Conservation (phyloP, 305 asterid species). For the Nicotiana rustica region DNA sequence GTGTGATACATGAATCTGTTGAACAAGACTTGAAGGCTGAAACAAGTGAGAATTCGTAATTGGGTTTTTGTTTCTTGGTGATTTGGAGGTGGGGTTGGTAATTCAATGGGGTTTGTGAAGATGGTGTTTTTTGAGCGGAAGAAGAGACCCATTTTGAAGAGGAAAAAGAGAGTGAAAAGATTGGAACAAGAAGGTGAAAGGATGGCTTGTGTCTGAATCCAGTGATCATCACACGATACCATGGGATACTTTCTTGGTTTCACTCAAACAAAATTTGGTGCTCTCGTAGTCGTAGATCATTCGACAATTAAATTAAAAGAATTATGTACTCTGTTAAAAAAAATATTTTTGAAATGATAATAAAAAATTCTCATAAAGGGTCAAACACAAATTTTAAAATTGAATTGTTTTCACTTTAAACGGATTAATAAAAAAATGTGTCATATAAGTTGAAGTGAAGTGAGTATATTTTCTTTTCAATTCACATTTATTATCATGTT, state of each 20-base stretch:
- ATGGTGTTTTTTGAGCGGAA: neutral
- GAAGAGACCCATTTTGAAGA: conserved; percentile 55
- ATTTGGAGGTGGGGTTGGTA: conserved; percentile 17
- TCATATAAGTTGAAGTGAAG: too few relatives aligned
- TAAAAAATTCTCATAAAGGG: too few relatives aligned
- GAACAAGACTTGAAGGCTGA: conserved; percentile 72
- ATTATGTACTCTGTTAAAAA: too few relatives aligned
- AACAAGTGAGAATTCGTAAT: conserved; percentile 58
- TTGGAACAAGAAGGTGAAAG: conserved; percentile 30
- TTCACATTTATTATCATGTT: too few relatives aligned
- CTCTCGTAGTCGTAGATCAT: too few relatives aligned
- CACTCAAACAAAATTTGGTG: neutral
- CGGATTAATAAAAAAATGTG: too few relatives aligned
- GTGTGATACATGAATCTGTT: conserved; percentile 48
- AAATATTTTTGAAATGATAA: too few relatives aligned
- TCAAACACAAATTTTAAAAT: too few relatives aligned
- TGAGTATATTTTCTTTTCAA: too few relatives aligned
- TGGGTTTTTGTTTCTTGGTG: conserved; percentile 38
- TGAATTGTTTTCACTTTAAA: too few relatives aligned
- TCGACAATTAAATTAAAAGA: too few relatives aligned
- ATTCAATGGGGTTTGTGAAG: conserved; percentile 42
- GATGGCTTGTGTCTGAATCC: conserved; percentile 44
- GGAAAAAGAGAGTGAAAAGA: conserved; percentile 30
- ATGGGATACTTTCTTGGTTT: conserved; percentile 33
- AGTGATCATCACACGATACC: conserved; percentile 51